These are phyloP conservation scores for Salvia miltiorrhiza DNA, from an alignment of 257 asterid species.

Conservation along the genomic window DNA sequence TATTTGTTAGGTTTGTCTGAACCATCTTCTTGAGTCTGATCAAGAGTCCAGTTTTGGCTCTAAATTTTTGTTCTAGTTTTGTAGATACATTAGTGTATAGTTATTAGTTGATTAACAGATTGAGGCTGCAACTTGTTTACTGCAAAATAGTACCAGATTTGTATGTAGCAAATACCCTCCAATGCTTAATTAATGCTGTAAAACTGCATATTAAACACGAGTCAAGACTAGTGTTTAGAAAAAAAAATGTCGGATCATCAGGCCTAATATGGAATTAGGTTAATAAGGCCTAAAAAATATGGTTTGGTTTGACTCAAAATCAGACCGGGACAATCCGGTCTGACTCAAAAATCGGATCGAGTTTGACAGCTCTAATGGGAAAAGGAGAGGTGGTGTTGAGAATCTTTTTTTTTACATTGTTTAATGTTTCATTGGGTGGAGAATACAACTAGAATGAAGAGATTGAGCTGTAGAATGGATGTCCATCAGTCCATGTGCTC, in stretches of 20 bases:
- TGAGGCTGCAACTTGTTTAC: background rate
- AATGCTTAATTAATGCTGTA: no score
- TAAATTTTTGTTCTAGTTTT: background rate
- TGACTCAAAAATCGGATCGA: no score
- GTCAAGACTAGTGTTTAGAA: no score
- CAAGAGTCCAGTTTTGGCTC: constrained; percentile 11
- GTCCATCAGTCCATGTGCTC: constrained; percentile 46
- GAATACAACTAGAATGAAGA: constrained; percentile 19
- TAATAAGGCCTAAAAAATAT: no score
- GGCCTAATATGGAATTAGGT: no score
- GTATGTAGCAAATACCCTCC: no score
- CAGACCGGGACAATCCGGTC: no score
- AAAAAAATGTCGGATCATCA: no score
- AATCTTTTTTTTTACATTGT: constrained; percentile 10
- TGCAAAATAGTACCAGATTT: background rate
- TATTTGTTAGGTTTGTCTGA: background rate
- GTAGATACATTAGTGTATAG: constrained; percentile 20
- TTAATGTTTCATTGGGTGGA: constrained; percentile 16
- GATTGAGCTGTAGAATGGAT: constrained; percentile 42
- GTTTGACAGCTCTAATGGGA: no score
- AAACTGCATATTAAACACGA: no score
- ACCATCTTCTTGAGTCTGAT: constrained; percentile 2
- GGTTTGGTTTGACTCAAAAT: no score
- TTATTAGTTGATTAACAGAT: background rate
- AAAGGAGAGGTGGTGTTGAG: no score